Evolutionary conservation across 2,329 filamentous ascomycete genomes (phyloP), one percentile per base, ranked within the genome.

Genomic region (Pseudocercospora crystallina): DNA sequence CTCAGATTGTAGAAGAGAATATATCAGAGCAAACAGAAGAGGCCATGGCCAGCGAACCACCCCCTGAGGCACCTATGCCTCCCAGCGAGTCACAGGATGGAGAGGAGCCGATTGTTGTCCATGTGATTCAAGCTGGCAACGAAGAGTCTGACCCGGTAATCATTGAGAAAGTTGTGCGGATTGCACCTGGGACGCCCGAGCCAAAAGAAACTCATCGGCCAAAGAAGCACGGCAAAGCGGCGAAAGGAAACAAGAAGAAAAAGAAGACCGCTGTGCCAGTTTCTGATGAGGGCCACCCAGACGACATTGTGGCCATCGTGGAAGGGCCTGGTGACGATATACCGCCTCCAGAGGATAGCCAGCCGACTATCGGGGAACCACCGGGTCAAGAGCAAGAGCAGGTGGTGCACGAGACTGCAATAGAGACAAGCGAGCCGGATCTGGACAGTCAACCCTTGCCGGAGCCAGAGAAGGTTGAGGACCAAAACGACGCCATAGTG

Each of bases 151-250:
- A 52, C n/a, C 20, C 20, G 20, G 20, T 26, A 7, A 26, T 26
- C 20, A 7, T 26, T 26, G 58, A 62, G 33, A 65, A 63, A 39
- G 60, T 58, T 26, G 63, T 65, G 1, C 57, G 54, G 47, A 65
- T 63, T 31, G 61, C 63, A 12, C 60, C 62, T 20, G 62, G 58
- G 8, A 65, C 62, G 5, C 57, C 61, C 3, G 62, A 65, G 13
- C 61, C 58, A 1, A 61, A 58, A 29, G 47, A 56, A 5, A 64
- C 61, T 3, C 37, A 49, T 9, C 50, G 62, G 2, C 62, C 61
- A 46, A 65, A 65, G 51, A 64, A 64, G 44, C 47, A 35, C 35
- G 39, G 45, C 2, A 60, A 56, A 33, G 48, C 54, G 2, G 38
- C 51, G 10, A 65, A 65, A 50, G 51, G 46, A 17, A 26, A 26